Base-by-base conservation (phyloP, 176 grass and related monocot species). In the Microstegium vimineum region DNA sequence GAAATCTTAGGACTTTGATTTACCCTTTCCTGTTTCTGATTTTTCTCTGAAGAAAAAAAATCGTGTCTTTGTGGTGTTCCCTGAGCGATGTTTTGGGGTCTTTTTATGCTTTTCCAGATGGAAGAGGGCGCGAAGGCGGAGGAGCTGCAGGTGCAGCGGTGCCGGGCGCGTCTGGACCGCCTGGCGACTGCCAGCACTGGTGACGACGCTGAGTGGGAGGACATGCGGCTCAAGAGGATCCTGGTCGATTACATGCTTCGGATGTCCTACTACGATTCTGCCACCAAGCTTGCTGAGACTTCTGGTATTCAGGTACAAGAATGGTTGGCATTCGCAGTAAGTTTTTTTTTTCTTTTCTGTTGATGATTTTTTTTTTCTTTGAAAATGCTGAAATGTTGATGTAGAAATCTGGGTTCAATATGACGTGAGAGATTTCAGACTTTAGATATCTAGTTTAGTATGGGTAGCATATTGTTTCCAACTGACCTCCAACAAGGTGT, bases 201-300 rank as follows among this genome's bases (percentile, higher is more conserved):
- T 13, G 87, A 93, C 7, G 84, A 88, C 18, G 42, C 22, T 2
- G 84, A 87, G 52, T 99, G 93, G 91, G 92, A 90, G 28, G 88
- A 89, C 12, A n/a, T 83, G 42, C 86, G 93, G 35, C 87, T 96
- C 32, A 96, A 90, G 83, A 81, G 93, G 71, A 75, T 99, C 81
- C 80, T 99, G n/a, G 92, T 99, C 18, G 97, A 99, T 87, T 99
- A 96, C 81, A 92, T 99, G 97, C 87, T 99, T 46, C 91, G 97
- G 6, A 96, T 99, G 91, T 96, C 91, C 4, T 99, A 96, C 71
- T 99, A 96, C 13, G 83, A 99, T 76, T 85, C 93, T 1, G 93
- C 97, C 3, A 45, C 80, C 25, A 89, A 89, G 23, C 83, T 99
- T 10, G 85, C 87, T 1, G 76, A 94, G 64, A 81, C 33, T 78